Conservation (phyloP, 768 basidiomycete species). For the Cystobasidium ongulense region DNA sequence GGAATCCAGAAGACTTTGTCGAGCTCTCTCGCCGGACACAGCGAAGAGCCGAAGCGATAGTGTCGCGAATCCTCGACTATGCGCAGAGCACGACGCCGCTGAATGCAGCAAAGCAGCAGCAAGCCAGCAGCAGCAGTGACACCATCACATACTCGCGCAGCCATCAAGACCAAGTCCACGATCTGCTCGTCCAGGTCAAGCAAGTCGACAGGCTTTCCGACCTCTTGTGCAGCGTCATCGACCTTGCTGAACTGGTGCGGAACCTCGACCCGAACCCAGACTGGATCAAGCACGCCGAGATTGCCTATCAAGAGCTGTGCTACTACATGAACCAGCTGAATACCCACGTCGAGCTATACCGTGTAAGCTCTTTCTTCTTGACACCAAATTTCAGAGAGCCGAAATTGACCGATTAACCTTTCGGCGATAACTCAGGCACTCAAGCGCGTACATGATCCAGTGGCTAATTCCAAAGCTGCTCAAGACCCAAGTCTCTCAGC, state of each 20-base stretch:
- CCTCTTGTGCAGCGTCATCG: slow-evolving; percentile 89
- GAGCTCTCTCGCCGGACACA: slow-evolving; percentile 71
- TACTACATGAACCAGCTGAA: slow-evolving; percentile 97
- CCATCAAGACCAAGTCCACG: slow-evolving; percentile 42
- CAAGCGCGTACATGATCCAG: slow-evolving; percentile 39
- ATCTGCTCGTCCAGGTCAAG: slow-evolving; percentile 52
- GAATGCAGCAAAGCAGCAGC: slow-evolving; percentile 2
- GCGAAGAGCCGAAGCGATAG: slow-evolving; percentile 68
- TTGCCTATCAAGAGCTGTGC: slow-evolving; percentile 81
- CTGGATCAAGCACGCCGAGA: slow-evolving; percentile 78
- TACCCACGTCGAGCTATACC: slow-evolving; percentile 68
- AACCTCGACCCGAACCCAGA: slow-evolving; percentile 79
- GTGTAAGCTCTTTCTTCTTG: slow-evolving; percentile 14
- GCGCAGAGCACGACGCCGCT: slow-evolving; percentile 32
- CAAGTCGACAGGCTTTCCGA: slow-evolving; percentile 85
- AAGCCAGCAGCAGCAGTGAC: slow-evolving; percentile 4
- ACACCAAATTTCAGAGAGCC: neutral
- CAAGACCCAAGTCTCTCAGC: slow-evolving; percentile 38
- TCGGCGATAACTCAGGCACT: slow-evolving; percentile 40
- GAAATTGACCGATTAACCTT: neutral
- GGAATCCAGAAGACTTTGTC: slow-evolving; percentile 60
- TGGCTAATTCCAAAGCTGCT: slow-evolving; percentile 39
- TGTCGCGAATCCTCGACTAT: slow-evolving; percentile 62
- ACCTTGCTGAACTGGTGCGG: slow-evolving; percentile 84
- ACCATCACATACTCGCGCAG: neutral